A percentile compares a stretch with the other conserved stretches of the same genome.
These are phyloP conservation scores for Colletotrichum echinochloae DNA, from an alignment of 2,329 filamentous ascomycete species.

Conservation along the genomic window DNA sequence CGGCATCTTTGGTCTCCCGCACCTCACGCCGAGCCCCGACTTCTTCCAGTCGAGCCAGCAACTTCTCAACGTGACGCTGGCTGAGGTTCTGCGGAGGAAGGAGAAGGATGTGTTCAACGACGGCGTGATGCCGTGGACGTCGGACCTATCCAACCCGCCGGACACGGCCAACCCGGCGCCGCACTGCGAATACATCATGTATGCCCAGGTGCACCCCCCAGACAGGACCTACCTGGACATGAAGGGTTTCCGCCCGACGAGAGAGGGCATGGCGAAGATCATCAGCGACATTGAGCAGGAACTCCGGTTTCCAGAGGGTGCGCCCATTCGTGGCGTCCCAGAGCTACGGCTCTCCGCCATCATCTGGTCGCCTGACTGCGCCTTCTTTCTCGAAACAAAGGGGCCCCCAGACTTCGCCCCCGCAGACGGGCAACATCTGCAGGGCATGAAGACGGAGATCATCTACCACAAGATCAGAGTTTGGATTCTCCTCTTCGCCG, in stretches of 20 bases:
- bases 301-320: slow-evolving; percentile 70
- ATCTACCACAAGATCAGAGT: slow-evolving; percentile 67
- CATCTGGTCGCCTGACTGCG: slow-evolving; percentile 76
- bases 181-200: slow-evolving; percentile 91
- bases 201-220: slow-evolving; percentile 79
- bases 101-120: slow-evolving; percentile 67
- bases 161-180: slow-evolving; percentile 72
- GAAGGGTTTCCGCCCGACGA: slow-evolving; percentile 48
- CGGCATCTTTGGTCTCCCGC: slow-evolving; percentile 90
- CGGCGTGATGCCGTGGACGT: slow-evolving; percentile 80
- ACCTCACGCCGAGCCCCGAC: slow-evolving; percentile 74
- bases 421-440: slow-evolving; percentile 65
- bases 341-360: slow-evolving; percentile 71
- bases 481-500: slow-evolving; percentile 69
- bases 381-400: slow-evolving; percentile 73
- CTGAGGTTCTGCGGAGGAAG: slow-evolving; percentile 74
- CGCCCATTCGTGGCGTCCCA: slow-evolving; percentile 66
- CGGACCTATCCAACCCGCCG: slow-evolving; percentile 71
- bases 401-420: slow-evolving; percentile 68
- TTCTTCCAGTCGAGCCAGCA: slow-evolving; percentile 70
- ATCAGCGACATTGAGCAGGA: slow-evolving; percentile 71
- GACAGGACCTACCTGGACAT: slow-evolving; percentile 53
- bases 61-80: slow-evolving; percentile 80
- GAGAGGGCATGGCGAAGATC: slow-evolving; percentile 51
- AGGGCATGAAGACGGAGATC: slow-evolving; percentile 71